These are phyloP conservation scores for Solanum hybrid DNA, from an alignment of 305 asterid species.

Conservation along the genomic window DNA sequence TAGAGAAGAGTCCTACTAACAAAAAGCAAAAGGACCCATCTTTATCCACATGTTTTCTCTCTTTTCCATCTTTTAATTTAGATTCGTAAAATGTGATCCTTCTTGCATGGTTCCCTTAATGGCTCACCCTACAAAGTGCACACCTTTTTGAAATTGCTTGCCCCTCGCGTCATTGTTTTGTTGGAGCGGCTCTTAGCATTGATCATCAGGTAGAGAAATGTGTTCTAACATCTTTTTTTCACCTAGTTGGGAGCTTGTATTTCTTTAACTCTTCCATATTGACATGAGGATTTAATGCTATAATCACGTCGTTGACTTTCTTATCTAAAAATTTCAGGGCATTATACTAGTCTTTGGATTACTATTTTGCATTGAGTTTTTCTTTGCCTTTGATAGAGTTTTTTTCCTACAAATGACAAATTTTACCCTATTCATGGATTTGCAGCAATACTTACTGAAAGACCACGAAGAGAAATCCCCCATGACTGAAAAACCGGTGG, in stretches of 20 bases:
- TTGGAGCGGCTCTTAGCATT: neutral
- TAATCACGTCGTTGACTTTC: neutral
- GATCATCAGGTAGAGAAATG: neutral
- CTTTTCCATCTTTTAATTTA: neutral
- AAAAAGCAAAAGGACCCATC: neutral
- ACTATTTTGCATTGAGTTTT: neutral
- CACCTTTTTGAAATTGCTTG: neutral
- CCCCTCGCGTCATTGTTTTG: neutral
- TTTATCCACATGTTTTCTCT: neutral
- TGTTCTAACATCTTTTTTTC: neutral
- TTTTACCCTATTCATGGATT: neutral
- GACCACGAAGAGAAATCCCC: constrained; percentile 34
- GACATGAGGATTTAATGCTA: neutral
- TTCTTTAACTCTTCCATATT: neutral
- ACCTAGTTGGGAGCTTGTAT: neutral
- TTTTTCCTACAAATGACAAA: neutral
- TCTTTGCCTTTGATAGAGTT: neutral
- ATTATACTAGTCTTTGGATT: neutral
- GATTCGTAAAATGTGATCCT: neutral
- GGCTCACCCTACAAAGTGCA: neutral
- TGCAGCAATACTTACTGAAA: constrained; percentile 66
- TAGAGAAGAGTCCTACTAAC: neutral
- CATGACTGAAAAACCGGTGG: constrained; percentile 26
- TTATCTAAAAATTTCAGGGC: neutral
- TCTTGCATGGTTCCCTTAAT: neutral